Percentiles rank a stretch among this genome's conserved stretches.
These are phyloP conservation scores for Neurospora sp. DNA, from an alignment of 495 filamentous ascomycete species.

Conservation along the genomic window DNA sequence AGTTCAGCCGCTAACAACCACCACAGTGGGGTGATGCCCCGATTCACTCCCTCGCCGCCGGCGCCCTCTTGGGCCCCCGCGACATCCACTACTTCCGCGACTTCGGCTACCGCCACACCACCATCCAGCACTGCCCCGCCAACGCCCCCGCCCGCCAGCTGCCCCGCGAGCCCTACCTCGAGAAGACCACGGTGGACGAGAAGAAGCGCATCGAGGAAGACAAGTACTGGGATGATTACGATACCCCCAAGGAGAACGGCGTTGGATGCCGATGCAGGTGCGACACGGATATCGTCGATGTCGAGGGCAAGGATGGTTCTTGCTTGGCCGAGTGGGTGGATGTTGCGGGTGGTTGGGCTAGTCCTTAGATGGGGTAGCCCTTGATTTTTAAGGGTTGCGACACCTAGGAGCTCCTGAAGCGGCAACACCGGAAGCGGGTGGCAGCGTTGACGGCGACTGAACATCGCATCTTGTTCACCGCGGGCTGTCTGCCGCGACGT, in stretches of 20 bases:
- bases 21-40: slow-evolving; percentile 93
- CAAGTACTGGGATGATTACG: slow-evolving; percentile 87
- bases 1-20: slow-evolving; percentile 14
- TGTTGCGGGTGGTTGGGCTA: slow-evolving; percentile 89
- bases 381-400: background rate
- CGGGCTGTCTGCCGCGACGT: background rate
- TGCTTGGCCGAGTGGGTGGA: slow-evolving; percentile 97
- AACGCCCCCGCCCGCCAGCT: slow-evolving; percentile 91
- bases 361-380: slow-evolving; percentile 57
- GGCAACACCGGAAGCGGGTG: background rate
- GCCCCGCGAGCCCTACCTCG: slow-evolving; percentile 68
- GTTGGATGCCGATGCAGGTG: slow-evolving; percentile 95
- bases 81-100: slow-evolving; percentile 99
- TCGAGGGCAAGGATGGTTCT: slow-evolving; percentile 92
- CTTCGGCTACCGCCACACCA: slow-evolving; percentile 96
- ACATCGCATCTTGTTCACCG: background rate
- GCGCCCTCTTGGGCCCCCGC: slow-evolving; percentile 65
- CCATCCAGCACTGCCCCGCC: slow-evolving; percentile 96
- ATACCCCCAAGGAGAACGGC: slow-evolving; percentile 85
- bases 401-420: background rate
- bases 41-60: slow-evolving; percentile 94
- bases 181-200: slow-evolving; percentile 75
- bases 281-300: slow-evolving; percentile 96
- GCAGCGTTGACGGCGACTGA: background rate
- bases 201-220: slow-evolving; percentile 88